Conservation (phyloP, 2,329 filamentous ascomycete genomes). For the Metarhizium humberi region DNA sequence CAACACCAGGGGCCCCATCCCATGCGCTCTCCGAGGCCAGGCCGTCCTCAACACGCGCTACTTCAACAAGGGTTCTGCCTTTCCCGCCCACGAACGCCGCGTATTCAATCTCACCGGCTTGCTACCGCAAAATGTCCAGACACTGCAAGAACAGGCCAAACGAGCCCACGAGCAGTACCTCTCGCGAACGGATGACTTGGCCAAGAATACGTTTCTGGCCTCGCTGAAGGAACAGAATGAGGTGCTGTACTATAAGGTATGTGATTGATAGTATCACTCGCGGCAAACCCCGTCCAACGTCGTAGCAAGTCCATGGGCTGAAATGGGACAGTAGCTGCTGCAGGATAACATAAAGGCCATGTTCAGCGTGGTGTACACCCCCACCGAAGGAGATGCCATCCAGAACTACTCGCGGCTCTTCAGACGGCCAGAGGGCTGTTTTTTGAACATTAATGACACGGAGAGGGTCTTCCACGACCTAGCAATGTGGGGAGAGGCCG, state of each 20-base stretch:
- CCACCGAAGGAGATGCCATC: slow-evolving; percentile 83
- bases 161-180: slow-evolving; percentile 76
- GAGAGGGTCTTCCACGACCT: slow-evolving; percentile 58
- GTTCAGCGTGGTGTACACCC: slow-evolving; percentile 86
- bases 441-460: slow-evolving; percentile 62
- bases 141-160: slow-evolving; percentile 64
- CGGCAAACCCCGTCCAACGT: too few relatives aligned
- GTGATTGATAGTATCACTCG: slow-evolving; percentile 4
- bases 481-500: slow-evolving; percentile 55
- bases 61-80: slow-evolving; percentile 77
- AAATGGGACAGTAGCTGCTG: slow-evolving; percentile 44
- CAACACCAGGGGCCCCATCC: slow-evolving; percentile 25
- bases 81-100: slow-evolving; percentile 57
- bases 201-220: slow-evolving; percentile 82
- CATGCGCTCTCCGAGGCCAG: slow-evolving; percentile 25
- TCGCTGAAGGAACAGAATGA: slow-evolving; percentile 80
- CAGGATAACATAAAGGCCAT: slow-evolving; percentile 76
- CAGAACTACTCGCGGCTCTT: slow-evolving; percentile 75
- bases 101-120: slow-evolving; percentile 64
- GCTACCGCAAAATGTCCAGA: slow-evolving; percentile 63
- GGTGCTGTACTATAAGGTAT: slow-evolving; percentile 67
- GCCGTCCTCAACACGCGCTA: slow-evolving; percentile 26
- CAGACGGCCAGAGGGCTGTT: slow-evolving; percentile 70
- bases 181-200: slow-evolving; percentile 51
- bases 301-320: not conserved